Evolutionary conservation across 305 asterid species (phyloP), one percentile per base, ranked within the genome.

Genomic region (Andrographis paniculata): DNA sequence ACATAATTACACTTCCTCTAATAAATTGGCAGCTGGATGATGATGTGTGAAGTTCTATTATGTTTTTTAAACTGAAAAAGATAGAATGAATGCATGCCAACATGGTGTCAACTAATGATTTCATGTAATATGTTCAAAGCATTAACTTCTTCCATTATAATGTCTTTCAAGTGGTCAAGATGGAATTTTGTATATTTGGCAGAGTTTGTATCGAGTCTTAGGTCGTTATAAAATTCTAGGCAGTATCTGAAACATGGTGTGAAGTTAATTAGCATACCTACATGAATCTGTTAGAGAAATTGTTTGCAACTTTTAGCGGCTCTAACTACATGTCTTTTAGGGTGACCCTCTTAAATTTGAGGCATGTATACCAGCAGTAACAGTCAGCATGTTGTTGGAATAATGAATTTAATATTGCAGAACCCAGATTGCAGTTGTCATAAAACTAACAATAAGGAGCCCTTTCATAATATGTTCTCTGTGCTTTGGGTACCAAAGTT

Each of bases 401-500:
- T 16, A 9, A 14, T 20, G 2, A 28, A 21, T 10, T 31, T 20
- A 6, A 31, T 58, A 17, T 6, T 42, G 18, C 37, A 40, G 10
- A 48, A 19, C 1, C 24, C 23, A 24, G 4, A 24, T 24, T 24
- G 8, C 30, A 4, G 8, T 24, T n/a, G n/a, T n/a, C n/a, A n/a
- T n/a, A n/a, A n/a, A n/a, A n/a, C n/a, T n/a, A n/a, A n/a, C n/a
- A n/a, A n/a, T n/a, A n/a, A n/a, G n/a, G n/a, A n/a, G n/a, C n/a
- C n/a, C n/a, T n/a, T n/a, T n/a, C n/a, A 24, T 24, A 24, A 24
- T 24, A 24, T 15, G 49, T 56, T 19, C 9, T 14, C 17, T 45
- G 35, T 41, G 36, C 40, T 19, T 45, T 51, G 22, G 47, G 56
- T 42, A 21, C 22, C 52, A 18, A 46, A 27, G 6, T 47, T 47